Percentiles rank a stretch among this genome's conserved stretches.
Evolutionary conservation across 2,329 filamentous ascomycete genomes (phyloP).

Genomic region (Helminthosporium solani): DNA sequence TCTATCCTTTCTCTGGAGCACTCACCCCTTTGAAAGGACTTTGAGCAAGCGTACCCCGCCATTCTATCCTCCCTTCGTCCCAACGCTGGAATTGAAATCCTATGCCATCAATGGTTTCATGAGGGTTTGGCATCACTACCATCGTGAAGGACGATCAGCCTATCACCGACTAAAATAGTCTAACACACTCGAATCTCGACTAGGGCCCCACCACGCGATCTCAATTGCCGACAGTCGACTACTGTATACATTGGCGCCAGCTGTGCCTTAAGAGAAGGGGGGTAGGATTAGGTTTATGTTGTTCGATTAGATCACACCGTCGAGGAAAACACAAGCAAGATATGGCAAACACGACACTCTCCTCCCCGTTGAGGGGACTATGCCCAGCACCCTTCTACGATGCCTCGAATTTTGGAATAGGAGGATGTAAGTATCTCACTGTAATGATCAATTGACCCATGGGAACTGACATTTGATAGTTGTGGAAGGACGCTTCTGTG

Average conservation of each 20-base stretch:
- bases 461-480: constrained; percentile 46
- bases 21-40: constrained; percentile 1
- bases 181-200: background rate
- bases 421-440: constrained; percentile 63
- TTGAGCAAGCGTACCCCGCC: constrained; percentile 5
- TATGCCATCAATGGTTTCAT: constrained; percentile 27
- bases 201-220: constrained; percentile 6
- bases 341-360: constrained; percentile 34
- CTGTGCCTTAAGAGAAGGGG: background rate
- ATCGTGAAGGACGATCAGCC: background rate
- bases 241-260: background rate
- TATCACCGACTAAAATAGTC: background rate
- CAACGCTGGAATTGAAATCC: constrained; percentile 17
- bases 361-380: constrained; percentile 45
- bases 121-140: constrained; percentile 1
- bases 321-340: constrained; percentile 11
- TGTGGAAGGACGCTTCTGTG: constrained; percentile 59
- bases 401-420: constrained; percentile 58
- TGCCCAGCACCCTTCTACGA: constrained; percentile 73
- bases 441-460: background rate
- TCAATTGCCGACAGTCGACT: background rate
- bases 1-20: constrained; percentile 19
- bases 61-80: constrained; percentile 24
- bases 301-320: constrained; percentile 15
- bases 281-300: constrained; percentile 21